phyloP scores from a whole-genome alignment of 2,329 filamentous ascomycete species.

The Verticillium dahliae region DNA sequence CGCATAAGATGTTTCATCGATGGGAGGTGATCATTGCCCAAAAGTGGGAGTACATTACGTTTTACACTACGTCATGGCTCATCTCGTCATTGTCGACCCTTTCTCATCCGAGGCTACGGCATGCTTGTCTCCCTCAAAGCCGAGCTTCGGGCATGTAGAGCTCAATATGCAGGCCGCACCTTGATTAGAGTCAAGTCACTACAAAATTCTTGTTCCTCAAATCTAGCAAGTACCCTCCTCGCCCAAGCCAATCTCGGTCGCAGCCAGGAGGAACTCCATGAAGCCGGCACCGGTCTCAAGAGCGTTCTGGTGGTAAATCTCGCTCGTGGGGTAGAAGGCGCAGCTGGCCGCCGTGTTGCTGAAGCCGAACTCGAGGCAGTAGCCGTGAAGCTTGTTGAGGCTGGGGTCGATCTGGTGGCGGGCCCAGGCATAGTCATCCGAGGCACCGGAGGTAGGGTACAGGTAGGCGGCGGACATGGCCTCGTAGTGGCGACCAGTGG shows the following conservation, averaged over 20 bases:
- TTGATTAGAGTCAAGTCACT: no score
- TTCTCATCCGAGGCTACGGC: no score
- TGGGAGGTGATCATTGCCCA: no score
- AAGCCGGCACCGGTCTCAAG: conserved; percentile 37
- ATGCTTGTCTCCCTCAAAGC: no score
- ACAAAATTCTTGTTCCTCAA: neutral
- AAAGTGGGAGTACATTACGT: no score
- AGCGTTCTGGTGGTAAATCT: conserved; percentile 35
- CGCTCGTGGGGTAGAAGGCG: conserved; percentile 38
- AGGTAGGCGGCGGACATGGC: conserved; percentile 31
- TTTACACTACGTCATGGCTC: no score
- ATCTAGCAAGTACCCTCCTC: conserved; percentile 6
- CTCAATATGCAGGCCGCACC: no score
- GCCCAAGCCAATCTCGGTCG: conserved; percentile 10
- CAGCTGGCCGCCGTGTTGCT: conserved; percentile 23
- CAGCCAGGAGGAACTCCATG: conserved; percentile 34
- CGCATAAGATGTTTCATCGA: no score
- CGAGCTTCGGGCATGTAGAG: no score
- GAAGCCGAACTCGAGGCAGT: conserved; percentile 42
- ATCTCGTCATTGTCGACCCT: no score
- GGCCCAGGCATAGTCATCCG: conserved; percentile 39
- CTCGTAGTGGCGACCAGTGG: conserved; percentile 28
- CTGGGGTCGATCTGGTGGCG: conserved; percentile 30
- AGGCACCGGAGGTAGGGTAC: conserved; percentile 38
- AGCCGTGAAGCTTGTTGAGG: conserved; percentile 31